Base-by-base conservation (phyloP, 75 land plant genomes). In the Chamaecyparis obtusa region DNA sequence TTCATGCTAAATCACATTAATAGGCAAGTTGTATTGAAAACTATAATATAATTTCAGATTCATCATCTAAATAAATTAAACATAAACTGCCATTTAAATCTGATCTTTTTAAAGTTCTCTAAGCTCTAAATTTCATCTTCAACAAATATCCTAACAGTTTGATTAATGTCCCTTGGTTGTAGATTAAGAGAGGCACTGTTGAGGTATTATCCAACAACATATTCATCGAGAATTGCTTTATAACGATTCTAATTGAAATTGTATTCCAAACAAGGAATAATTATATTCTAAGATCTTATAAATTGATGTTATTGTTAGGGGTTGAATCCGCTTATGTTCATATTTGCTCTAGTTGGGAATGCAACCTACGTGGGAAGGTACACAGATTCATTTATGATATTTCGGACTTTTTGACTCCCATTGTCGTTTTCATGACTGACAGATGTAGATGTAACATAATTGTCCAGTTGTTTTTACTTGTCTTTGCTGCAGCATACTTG, bases 301-400 rank as follows among this genome's bases (percentile, higher is more conserved):
- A 2, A 2, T 43, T 43, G 19, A 32, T 55, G 36, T 37, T 43
- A 33, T 30, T 41, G 41, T 43, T 89, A 96, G 96, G 97, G 97
- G 1, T 90, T 96, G 0, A 95, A 90, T 88, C 97, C 96, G 15
- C 74, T 95, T 35, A 96, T 95, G 98, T 96, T 96, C 81, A 39
- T 91, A 71, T 94, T 94, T 91, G 96, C 97, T 17, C 84, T 96
- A 10, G 21, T 93, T 44, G 97, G 95, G 37, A 96, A 96, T 85
- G 83, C 88, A n/a, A 94, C 98, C 24, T 96, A 94, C 87, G 93
- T 95, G 2, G 98, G 89, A 89, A 96, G 98, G 98, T 96, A 84
- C 11, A 82, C 1, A 9, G 0, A 0, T 27, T 39, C 5, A 57
- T 57, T 55, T 57, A 57, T 57, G 60, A 13, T 19, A 17, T 43